phyloP scores from a whole-genome alignment of 1,284 basidiomycete species.

The Wallemia ichthyophaga region DNA sequence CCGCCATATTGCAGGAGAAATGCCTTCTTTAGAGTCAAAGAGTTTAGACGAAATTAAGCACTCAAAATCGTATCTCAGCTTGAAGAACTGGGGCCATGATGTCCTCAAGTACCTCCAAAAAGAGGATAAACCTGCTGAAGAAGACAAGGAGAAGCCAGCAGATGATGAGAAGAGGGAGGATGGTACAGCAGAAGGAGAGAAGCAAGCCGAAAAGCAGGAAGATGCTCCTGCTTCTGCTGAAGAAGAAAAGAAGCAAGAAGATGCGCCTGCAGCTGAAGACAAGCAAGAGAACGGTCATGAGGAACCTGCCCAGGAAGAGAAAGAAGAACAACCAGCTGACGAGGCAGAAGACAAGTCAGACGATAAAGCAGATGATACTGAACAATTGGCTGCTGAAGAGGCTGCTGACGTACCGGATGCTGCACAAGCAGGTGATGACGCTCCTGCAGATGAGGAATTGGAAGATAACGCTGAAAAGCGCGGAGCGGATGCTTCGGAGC shows the following conservation, averaged over 20 bases:
- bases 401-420: neutral
- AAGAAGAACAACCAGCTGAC: neutral
- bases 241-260: neutral
- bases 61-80: slow-evolving; percentile 6
- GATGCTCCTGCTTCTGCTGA: neutral
- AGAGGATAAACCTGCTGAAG: neutral
- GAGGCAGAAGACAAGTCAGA: too few species aligned
- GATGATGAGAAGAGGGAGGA: neutral
- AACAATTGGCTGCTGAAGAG: too few species aligned
- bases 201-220: neutral
- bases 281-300: too few species aligned
- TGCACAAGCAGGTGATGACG: neutral
- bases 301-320: neutral
- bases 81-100: slow-evolving; percentile 8
- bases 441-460: neutral
- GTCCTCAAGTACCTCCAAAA: neutral
- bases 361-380: too few species aligned
- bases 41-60: slow-evolving; percentile 8
- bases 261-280: neutral
- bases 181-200: neutral
- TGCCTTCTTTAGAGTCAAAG: slow-evolving; percentile 1
- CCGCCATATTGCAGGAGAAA: slow-evolving; percentile 13
- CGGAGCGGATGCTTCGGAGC: neutral
- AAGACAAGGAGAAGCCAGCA: too few species aligned
- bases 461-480: neutral